Conservation (phyloP, 352 stramenopile genomes). For the Vaucheria bursata region DNA sequence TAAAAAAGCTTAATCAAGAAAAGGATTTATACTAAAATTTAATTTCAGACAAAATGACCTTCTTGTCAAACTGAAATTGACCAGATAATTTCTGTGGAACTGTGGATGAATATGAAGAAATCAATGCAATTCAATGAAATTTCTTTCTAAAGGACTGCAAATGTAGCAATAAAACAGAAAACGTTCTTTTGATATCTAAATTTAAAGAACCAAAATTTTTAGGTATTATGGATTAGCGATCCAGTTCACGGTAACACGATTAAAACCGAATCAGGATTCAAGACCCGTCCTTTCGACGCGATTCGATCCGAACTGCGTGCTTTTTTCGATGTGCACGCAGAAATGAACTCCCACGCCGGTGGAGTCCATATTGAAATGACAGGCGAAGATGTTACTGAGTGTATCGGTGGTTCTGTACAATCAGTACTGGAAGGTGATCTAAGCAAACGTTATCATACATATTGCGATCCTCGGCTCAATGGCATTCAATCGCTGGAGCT, state of each 20-base stretch:
- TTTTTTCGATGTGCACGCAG: conserved; percentile 94
- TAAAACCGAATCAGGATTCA: conserved; percentile 84
- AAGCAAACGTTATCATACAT: conserved; percentile 84
- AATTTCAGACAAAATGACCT: too few species aligned
- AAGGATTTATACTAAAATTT: too few species aligned
- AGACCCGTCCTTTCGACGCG: conserved; percentile 91
- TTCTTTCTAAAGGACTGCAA: too few species aligned
- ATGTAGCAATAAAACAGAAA: too few species aligned
- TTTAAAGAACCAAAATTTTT: too few species aligned
- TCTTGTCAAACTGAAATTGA: too few species aligned
- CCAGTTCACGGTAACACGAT: conserved; percentile 96
- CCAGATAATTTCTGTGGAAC: too few species aligned
- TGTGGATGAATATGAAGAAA: too few species aligned
- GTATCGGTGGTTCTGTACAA: conserved; percentile 82
- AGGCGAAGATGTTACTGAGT: conserved; percentile 97
- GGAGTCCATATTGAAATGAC: conserved; percentile 94
- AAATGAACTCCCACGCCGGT: conserved; percentile 80
- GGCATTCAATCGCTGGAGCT: conserved; percentile 95
- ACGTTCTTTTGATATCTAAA: too few species aligned
- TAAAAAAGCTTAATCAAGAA: too few species aligned
- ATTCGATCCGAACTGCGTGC: conserved; percentile 90
- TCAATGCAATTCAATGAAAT: too few species aligned
- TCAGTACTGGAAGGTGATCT: conserved; percentile 84
- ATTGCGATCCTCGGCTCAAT: conserved; percentile 93
- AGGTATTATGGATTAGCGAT: conserved; percentile 45